Base-by-base conservation (phyloP, 176 grass and related monocot genomes). In the Tillandsia fasciculata region DNA sequence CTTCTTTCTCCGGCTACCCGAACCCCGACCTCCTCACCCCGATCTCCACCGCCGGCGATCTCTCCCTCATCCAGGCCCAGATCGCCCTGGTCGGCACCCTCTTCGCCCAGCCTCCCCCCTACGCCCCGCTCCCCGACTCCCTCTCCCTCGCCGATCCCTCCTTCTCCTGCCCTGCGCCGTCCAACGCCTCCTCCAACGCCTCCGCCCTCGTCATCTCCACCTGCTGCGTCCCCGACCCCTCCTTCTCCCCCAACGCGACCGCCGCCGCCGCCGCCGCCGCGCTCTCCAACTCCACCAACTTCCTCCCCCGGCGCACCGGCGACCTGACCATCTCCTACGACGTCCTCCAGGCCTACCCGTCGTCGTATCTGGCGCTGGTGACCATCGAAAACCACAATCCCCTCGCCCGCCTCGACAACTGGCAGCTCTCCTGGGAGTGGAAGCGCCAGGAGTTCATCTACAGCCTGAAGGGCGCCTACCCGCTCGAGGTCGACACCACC, bases 341-440 rank as follows among this genome's bases (percentile, higher is more conserved):
- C 48, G 78, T 96, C 13, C 15, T 83, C 70, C 92, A 96, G 79
- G 81, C 88, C 0, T 83, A 83, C 72, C 10, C 77, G 0, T 71
- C 83, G 2, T 91, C 76, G 79, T 96, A 96, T 80, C 88, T 96
- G 10, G 88, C 92, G 33, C 84, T 89, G 13, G 85, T 96, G 59
- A 89, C 92, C 49, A 73, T 96, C 33, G 92, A 89, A 23, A 96
- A 96, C 86, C 86, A 83, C 15, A 85, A 80, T 12, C 80, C 79
- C 49, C 88, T 96, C n/a, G 92, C 81, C 59, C 88, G 88, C 75
- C 88, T 96, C 57, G 88, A 96, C 76, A 91, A 96, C 70, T 96
- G 85, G 92, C 76, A 75, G 20, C 64, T 96, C 26, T 76, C 88
- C 1, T 96, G 92, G 92, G 82, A 86, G 54, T 96, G 92, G 92